A percentile compares a stretch with the other conserved stretches of the same genome.
Evolutionary conservation across 2,329 filamentous ascomycete species (phyloP).

Genomic region (Volutella citrinella): DNA sequence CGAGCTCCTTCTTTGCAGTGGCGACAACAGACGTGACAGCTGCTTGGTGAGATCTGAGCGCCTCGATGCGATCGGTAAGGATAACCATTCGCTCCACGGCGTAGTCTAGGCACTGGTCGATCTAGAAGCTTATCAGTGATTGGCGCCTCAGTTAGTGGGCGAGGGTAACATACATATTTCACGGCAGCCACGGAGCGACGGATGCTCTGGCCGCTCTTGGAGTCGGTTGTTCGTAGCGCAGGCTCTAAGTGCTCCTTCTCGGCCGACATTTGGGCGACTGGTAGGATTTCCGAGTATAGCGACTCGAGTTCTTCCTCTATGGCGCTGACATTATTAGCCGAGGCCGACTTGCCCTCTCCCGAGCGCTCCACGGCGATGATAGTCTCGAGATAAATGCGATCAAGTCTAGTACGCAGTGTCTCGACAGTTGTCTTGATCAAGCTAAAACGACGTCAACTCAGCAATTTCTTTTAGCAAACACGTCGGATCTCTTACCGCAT

Average conservation of each 20-base stretch:
- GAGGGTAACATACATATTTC: slow-evolving; percentile 49
- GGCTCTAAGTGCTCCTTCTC: slow-evolving; percentile 66
- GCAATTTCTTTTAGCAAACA: no score
- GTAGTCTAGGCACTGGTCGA: slow-evolving; percentile 50
- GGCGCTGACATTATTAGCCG: slow-evolving; percentile 42
- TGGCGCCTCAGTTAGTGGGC: no score
- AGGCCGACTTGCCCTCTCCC: slow-evolving; percentile 23
- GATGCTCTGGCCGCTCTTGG: slow-evolving; percentile 42
- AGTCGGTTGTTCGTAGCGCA: slow-evolving; percentile 45
- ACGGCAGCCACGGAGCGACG: slow-evolving; percentile 45
- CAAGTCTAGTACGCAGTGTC: slow-evolving; percentile 50
- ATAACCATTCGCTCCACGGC: slow-evolving; percentile 45
- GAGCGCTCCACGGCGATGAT: slow-evolving; percentile 30
- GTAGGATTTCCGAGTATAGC: slow-evolving; percentile 65
- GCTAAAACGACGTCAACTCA: no score
- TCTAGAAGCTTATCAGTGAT: slow-evolving; percentile 34
- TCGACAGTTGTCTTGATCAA: slow-evolving; percentile 58
- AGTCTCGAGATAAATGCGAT: slow-evolving; percentile 53
- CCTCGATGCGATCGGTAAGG: slow-evolving; percentile 40
- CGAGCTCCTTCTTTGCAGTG: slow-evolving; percentile 43
- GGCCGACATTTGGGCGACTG: slow-evolving; percentile 68
- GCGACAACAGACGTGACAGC: slow-evolving; percentile 37
- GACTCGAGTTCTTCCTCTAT: slow-evolving; percentile 66
- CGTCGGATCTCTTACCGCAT: slow-evolving; percentile 39
- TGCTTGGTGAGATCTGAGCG: slow-evolving; percentile 44